Evolutionary conservation across 2,329 filamentous ascomycete species (phyloP).

Genomic region (Xylariaceae sp.): DNA sequence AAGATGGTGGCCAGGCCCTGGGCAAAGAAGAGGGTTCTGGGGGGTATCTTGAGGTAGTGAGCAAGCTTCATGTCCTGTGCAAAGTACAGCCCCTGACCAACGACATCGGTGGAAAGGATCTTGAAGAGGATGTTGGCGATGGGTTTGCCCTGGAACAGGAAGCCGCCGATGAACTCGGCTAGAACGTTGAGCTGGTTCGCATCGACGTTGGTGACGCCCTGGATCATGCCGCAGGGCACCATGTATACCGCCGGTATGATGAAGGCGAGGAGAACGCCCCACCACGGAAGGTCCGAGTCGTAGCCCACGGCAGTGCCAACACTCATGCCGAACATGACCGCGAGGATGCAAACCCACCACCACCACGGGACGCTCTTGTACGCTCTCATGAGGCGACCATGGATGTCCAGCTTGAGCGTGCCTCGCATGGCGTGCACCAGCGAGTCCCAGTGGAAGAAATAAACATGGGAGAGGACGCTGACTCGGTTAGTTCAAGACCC

Average conservation of each 20-base stretch:
- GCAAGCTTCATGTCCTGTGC: slow-evolving; percentile 43
- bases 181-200: slow-evolving; percentile 41
- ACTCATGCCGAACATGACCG: slow-evolving; percentile 21
- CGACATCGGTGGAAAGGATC: slow-evolving; percentile 31
- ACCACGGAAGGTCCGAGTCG: slow-evolving; percentile 36
- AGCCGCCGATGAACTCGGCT: slow-evolving; percentile 40
- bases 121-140: slow-evolving; percentile 41
- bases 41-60: slow-evolving; percentile 43
- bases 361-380: slow-evolving; percentile 35
- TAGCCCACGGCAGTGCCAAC: slow-evolving; percentile 24
- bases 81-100: slow-evolving; percentile 37
- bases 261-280: slow-evolving; percentile 36
- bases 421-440: slow-evolving; percentile 21
- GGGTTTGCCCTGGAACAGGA: slow-evolving; percentile 33
- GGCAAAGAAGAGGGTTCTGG: slow-evolving; percentile 37
- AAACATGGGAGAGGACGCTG: slow-evolving; percentile 27
- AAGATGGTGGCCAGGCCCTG: slow-evolving; percentile 41
- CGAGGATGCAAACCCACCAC: slow-evolving; percentile 32
- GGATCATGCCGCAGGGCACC: slow-evolving; percentile 38
- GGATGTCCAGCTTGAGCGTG: slow-evolving; percentile 29
- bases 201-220: slow-evolving; percentile 39
- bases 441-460: slow-evolving; percentile 45
- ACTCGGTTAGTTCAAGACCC: slow-evolving; percentile 2
- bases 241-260: slow-evolving; percentile 31
- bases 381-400: slow-evolving; percentile 32